Conservation (phyloP, 257 asterid species). For the Handroanthus guayacan region DNA sequence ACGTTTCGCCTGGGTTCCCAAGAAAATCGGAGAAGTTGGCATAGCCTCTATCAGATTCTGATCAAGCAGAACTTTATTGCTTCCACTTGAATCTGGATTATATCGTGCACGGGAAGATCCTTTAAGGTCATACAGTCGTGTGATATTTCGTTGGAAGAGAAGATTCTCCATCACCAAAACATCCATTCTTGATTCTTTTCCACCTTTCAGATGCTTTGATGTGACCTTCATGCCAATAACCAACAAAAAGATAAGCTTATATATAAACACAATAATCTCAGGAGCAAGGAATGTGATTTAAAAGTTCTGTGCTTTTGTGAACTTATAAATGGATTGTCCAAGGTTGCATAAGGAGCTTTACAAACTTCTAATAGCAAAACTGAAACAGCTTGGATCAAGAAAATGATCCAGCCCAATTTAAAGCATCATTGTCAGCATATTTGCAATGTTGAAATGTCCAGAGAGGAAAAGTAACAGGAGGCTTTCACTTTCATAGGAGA, state of each 20-base stretch:
- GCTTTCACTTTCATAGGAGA: not conserved
- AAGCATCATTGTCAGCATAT: not conserved
- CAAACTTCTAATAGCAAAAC: too few relatives aligned
- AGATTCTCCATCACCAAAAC: slow-evolving; percentile 93
- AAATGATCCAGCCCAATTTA: slow-evolving; percentile 13
- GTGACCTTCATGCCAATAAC: slow-evolving; percentile 56
- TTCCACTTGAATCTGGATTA: slow-evolving; percentile 84
- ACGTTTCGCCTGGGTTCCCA: slow-evolving; percentile 80
- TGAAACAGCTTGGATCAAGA: not conserved
- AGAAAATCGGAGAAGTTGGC: slow-evolving; percentile 90
- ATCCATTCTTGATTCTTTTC: slow-evolving; percentile 76
- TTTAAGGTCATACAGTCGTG: slow-evolving; percentile 81
- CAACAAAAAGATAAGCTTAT: slow-evolving; percentile 36
- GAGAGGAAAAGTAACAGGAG: not conserved
- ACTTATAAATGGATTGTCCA: slow-evolving; percentile 12
- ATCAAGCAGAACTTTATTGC: slow-evolving; percentile 84
- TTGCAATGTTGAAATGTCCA: not conserved
- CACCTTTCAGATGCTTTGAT: slow-evolving; percentile 71
- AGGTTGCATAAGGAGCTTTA: not conserved
- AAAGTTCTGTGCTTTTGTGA: too few relatives aligned
- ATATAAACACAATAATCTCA: slow-evolving; percentile 7
- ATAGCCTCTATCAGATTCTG: slow-evolving; percentile 78
- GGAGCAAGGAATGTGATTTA: not conserved
- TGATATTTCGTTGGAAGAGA: slow-evolving; percentile 68
- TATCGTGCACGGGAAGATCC: slow-evolving; percentile 83